Percentiles rank a stretch among this genome's conserved stretches.
These are phyloP conservation scores for Globisporangium iwayamae DNA, from an alignment of 352 stramenopile species.

Conservation along the genomic window DNA sequence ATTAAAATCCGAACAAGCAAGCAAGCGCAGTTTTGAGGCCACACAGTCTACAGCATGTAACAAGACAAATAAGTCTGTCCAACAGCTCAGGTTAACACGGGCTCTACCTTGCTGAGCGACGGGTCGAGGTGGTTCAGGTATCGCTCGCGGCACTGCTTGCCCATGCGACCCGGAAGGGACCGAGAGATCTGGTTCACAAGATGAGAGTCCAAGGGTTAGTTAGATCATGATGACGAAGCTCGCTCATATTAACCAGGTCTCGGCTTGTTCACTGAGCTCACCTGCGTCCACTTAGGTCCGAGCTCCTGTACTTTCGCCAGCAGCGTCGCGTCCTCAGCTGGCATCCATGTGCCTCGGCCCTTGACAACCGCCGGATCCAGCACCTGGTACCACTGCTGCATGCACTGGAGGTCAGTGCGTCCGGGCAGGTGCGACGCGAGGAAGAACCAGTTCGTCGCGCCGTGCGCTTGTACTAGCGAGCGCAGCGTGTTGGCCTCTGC, in stretches of 20 bases:
- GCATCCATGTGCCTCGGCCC: slow-evolving; percentile 54
- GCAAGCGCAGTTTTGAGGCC: not conserved
- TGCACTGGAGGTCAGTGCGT: slow-evolving; percentile 69
- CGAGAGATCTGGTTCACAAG: slow-evolving; percentile 36
- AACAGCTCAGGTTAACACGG: not conserved
- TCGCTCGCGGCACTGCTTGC: slow-evolving; percentile 72
- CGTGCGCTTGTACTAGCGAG: slow-evolving; percentile 37
- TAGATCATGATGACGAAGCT: too few relatives aligned
- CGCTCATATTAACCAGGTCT: too few relatives aligned
- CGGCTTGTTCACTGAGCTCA: slow-evolving; percentile 11
- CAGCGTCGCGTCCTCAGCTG: slow-evolving; percentile 43
- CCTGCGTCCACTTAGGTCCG: slow-evolving; percentile 57
- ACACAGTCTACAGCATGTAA: not conserved
- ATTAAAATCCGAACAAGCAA: not conserved
- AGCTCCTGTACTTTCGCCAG: slow-evolving; percentile 37
- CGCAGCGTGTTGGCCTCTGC: slow-evolving; percentile 33
- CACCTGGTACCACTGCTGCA: slow-evolving; percentile 74
- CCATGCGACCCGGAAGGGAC: slow-evolving; percentile 49
- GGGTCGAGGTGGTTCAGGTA: slow-evolving; percentile 63
- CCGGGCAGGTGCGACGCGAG: slow-evolving; percentile 65
- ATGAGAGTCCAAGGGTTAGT: slow-evolving; percentile 1
- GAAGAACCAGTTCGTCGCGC: slow-evolving; percentile 66
- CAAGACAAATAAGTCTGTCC: not conserved
- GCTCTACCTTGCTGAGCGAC: slow-evolving; percentile 36
- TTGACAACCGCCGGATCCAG: slow-evolving; percentile 48